These are phyloP conservation scores for Gossypium ekmanianum DNA, from an alignment of 345 rosid species.

Conservation along the genomic window DNA sequence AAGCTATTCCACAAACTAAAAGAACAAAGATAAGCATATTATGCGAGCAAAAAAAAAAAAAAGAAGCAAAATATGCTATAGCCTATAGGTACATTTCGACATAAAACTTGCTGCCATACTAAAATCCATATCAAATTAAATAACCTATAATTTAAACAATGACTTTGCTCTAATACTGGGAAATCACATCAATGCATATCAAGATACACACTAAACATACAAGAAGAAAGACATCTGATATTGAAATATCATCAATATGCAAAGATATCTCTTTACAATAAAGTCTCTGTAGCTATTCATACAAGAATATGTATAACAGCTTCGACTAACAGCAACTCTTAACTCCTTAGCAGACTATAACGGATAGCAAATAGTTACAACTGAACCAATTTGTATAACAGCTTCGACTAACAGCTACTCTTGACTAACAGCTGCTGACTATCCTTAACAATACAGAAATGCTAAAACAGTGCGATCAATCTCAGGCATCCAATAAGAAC, in stretches of 20 bases:
- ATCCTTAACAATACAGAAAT: constrained; percentile 30
- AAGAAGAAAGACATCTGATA: not conserved
- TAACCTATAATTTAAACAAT: not conserved
- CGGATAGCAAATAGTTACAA: too few species aligned
- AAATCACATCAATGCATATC: not conserved
- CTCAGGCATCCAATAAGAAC: not conserved
- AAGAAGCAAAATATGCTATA: too few species aligned
- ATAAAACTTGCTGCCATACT: not conserved
- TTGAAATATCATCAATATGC: too few species aligned
- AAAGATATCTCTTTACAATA: too few species aligned
- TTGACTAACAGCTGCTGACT: too few species aligned
- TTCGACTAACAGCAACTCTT: too few species aligned
- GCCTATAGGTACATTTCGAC: not conserved
- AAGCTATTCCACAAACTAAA: not conserved
- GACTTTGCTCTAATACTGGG: not conserved
- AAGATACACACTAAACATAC: not conserved
- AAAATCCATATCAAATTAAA: too few species aligned
- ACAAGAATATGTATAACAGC: too few species aligned
- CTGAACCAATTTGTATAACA: too few species aligned
- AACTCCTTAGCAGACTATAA: too few species aligned
- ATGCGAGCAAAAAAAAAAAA: not conserved
- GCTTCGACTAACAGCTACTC: too few species aligned
- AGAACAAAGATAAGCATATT: not conserved
- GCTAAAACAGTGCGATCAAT: constrained; percentile 22
- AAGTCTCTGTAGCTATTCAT: too few species aligned